Evolutionary conservation across 164 flowering plant species (phyloP).

Genomic region (Vitis rotundifolia): DNA sequence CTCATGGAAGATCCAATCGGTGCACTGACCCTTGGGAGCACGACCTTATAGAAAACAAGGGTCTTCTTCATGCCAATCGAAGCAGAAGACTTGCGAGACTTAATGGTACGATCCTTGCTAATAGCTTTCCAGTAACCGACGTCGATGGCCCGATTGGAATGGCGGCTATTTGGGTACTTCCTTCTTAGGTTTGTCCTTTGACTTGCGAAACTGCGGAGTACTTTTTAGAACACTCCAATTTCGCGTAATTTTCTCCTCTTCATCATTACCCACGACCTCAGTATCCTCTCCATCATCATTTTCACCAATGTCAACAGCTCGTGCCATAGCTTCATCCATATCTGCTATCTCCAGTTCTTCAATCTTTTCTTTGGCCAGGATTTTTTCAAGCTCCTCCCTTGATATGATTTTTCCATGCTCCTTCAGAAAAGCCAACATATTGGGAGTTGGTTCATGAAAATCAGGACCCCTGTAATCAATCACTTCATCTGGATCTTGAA

Average conservation of each 20-base stretch:
- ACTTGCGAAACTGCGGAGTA: constrained; percentile 62
- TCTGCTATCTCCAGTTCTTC: constrained; percentile 73
- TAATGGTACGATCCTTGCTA: constrained; percentile 45
- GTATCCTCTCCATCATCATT: constrained; percentile 63
- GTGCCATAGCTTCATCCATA: constrained; percentile 95
- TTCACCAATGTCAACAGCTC: constrained; percentile 97
- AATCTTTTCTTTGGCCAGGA: constrained; percentile 68
- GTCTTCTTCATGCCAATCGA: constrained; percentile 45
- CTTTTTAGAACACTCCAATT: constrained; percentile 89
- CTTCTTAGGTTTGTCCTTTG: too few species aligned
- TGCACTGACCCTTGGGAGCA: constrained; percentile 23
- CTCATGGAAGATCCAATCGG: too few species aligned
- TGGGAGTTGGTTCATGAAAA: constrained; percentile 91
- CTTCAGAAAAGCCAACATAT: constrained; percentile 71
- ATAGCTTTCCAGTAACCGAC: constrained; percentile 55
- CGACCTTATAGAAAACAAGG: constrained; percentile 37
- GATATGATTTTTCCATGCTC: constrained; percentile 87
- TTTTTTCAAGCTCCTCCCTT: constrained; percentile 72
- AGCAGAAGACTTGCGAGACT: constrained; percentile 17
- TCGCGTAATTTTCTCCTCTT: constrained; percentile 70
- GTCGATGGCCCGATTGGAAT: constrained; percentile 44
- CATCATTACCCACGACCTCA: constrained; percentile 52
- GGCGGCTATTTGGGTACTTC: constrained; percentile 46
- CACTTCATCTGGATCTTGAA: too few species aligned
- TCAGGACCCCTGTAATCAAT: constrained; percentile 91